phyloP scores from a whole-genome alignment of 495 filamentous ascomycete genomes.

The Trichoderma virens region DNA sequence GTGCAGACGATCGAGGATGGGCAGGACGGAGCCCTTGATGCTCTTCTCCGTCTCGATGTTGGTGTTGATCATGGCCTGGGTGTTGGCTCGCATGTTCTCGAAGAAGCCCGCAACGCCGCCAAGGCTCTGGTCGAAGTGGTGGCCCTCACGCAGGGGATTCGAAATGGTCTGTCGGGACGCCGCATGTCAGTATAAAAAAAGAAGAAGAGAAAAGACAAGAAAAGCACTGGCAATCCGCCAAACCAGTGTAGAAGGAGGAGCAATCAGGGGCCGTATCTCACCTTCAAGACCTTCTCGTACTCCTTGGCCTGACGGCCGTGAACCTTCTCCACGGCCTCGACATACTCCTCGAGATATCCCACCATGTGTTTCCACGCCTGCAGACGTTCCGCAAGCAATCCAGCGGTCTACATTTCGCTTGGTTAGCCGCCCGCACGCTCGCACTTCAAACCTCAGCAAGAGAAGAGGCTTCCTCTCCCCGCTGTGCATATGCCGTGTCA shows the following conservation, averaged over 20 bases:
- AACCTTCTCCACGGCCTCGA: constrained; percentile 72
- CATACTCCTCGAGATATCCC: constrained; percentile 83
- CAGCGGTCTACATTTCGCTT: constrained; percentile 48
- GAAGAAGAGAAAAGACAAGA: too few relatives aligned
- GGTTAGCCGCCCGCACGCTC: not conserved
- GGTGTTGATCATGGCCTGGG: constrained; percentile 78
- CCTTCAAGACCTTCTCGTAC: constrained; percentile 90
- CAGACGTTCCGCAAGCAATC: constrained; percentile 73
- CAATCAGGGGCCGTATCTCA: constrained; percentile 22
- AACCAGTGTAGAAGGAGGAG: not conserved
- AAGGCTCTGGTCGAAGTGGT: constrained; percentile 82
- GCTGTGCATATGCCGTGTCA: not conserved
- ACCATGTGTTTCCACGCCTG: constrained; percentile 94
- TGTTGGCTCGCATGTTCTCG: constrained; percentile 87
- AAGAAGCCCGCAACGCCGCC: constrained; percentile 84
- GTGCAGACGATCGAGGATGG: constrained; percentile 82
- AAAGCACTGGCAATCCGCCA: not conserved
- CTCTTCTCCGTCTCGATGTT: constrained; percentile 84
- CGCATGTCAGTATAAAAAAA: constrained; percentile 8
- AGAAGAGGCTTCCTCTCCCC: not conserved
- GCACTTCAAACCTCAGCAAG: not conserved
- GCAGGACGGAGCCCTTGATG: constrained; percentile 73
- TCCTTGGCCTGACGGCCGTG: constrained; percentile 84
- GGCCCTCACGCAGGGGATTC: constrained; percentile 74
- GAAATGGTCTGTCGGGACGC: constrained; percentile 56